Evolutionary conservation across 139 green algal species (phyloP), one percentile per base, ranked within the genome.

Genomic region (Chlorella sp.): DNA sequence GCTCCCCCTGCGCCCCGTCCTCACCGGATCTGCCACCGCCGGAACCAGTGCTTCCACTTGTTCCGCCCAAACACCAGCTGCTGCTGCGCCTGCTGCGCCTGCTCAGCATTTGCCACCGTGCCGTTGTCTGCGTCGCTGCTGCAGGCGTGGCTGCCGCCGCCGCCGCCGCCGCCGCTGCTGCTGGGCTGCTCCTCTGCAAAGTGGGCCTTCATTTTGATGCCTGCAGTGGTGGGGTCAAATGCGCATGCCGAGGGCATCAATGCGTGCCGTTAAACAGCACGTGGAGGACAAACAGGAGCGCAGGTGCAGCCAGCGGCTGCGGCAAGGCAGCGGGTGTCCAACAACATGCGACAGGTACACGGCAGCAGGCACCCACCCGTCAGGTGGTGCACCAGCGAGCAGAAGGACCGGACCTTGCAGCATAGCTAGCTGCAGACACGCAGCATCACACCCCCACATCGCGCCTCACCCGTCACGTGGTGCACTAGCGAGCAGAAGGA

Each of bases 381-480:
- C 43, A 41, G 38, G 72, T 34, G 72, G 26, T 43, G 28, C 30
- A 26, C 24, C 19, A 26, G 24, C 44, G 36, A 64, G 58, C 30
- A 30, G 40, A 13, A 22, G 5, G 8, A 28, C n/a, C n/a, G n/a
- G n/a, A n/a, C n/a, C n/a, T n/a, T n/a, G n/a, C n/a, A n/a, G n/a
- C n/a, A n/a, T n/a, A n/a, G n/a, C n/a, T n/a, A n/a, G n/a, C n/a
- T n/a, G n/a, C n/a, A n/a, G n/a, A n/a, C n/a, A n/a, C n/a, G n/a
- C n/a, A n/a, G n/a, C n/a, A n/a, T n/a, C n/a, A n/a, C n/a, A n/a
- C n/a, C n/a, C n/a, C n/a, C n/a, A n/a, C n/a, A n/a, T n/a, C n/a
- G n/a, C n/a, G n/a, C n/a, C n/a, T 54, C 69, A 85, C 81, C 86
- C 16, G 81, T 90, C 48, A 87, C 75, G 54, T 88, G 86, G 75